These are phyloP conservation scores for Hyphopichia wangnamkhiaoensis DNA, from an alignment of 1,139 yeast species.

Conservation along the genomic window DNA sequence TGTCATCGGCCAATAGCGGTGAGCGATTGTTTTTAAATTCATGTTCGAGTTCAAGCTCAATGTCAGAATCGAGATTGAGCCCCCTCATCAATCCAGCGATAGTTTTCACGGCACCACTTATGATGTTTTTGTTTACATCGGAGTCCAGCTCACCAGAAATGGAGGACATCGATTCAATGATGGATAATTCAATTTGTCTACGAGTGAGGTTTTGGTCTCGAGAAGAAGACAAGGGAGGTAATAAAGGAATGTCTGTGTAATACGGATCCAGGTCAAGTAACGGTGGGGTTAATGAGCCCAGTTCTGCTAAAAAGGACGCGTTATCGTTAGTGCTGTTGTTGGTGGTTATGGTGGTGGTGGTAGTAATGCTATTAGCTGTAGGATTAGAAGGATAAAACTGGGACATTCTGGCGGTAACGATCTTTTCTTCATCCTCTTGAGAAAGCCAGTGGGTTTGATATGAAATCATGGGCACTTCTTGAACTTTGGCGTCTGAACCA, in stretches of 20 bases:
- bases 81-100: background rate
- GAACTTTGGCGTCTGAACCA: background rate
- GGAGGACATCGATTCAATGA: slow-evolving; percentile 20
- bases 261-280: slow-evolving; percentile 5
- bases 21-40: too few relatives aligned
- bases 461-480: slow-evolving; percentile 13
- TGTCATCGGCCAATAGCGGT: too few relatives aligned
- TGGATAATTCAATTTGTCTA: slow-evolving; percentile 32
- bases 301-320: background rate
- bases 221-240: slow-evolving; percentile 29
- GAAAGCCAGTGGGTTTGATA: slow-evolving; percentile 15
- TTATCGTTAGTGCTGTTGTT: background rate
- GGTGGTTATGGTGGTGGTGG: background rate
- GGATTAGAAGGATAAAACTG: background rate
- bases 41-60: background rate
- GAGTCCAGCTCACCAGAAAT: background rate
- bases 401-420: slow-evolving; percentile 5
- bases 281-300: background rate
- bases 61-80: background rate
- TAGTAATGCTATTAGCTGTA: background rate
- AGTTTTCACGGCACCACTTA: background rate
- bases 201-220: slow-evolving; percentile 31
- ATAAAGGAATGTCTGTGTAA: slow-evolving; percentile 22
- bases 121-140: background rate
- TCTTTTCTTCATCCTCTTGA: slow-evolving; percentile 6